A percentile compares a stretch with the other conserved stretches of the same genome.
Evolutionary conservation across 306 rosid genomes (phyloP).

Genomic region (Nissolia schottii): DNA sequence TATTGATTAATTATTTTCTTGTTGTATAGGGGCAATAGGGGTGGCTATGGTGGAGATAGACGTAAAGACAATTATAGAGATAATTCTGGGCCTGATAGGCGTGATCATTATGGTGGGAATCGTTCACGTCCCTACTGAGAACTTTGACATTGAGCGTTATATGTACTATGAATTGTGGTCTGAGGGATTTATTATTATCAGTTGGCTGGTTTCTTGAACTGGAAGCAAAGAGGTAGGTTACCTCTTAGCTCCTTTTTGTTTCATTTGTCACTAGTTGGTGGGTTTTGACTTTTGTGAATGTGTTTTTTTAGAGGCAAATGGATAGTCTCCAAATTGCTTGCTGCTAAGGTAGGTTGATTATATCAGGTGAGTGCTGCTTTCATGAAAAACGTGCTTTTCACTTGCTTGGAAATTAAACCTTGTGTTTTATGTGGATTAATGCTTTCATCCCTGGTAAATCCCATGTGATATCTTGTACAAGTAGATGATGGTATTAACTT

Average conservation of each 20-base stretch:
- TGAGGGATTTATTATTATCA: constrained; percentile 71
- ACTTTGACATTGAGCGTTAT: constrained; percentile 42
- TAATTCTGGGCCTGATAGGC: constrained; percentile 80
- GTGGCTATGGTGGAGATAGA: constrained; percentile 96
- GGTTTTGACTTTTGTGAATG: constrained; percentile 67
- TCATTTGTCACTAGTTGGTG: constrained; percentile 51
- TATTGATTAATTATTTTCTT: not conserved
- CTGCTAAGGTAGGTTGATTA: constrained; percentile 97
- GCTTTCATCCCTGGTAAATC: constrained; percentile 39
- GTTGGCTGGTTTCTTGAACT: constrained; percentile 72
- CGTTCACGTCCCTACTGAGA: constrained; percentile 92
- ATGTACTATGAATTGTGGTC: constrained; percentile 86
- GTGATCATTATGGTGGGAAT: constrained; percentile 88
- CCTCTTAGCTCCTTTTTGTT: constrained; percentile 69
- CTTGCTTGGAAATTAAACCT: constrained; percentile 45
- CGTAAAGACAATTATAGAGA: constrained; percentile 85
- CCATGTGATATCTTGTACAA: constrained; percentile 38
- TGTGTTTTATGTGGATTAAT: constrained; percentile 37
- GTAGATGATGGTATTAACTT: constrained; percentile 17
- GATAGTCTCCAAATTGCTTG: constrained; percentile 96
- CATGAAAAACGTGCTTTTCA: constrained; percentile 37
- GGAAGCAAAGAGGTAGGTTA: constrained; percentile 98
- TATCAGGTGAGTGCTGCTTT: constrained; percentile 96
- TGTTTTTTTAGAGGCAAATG: constrained; percentile 94
- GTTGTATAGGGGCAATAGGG: constrained; percentile 68